phyloP scores from a whole-genome alignment of 352 stramenopile genomes.

The Heterotrichella gracilis region DNA sequence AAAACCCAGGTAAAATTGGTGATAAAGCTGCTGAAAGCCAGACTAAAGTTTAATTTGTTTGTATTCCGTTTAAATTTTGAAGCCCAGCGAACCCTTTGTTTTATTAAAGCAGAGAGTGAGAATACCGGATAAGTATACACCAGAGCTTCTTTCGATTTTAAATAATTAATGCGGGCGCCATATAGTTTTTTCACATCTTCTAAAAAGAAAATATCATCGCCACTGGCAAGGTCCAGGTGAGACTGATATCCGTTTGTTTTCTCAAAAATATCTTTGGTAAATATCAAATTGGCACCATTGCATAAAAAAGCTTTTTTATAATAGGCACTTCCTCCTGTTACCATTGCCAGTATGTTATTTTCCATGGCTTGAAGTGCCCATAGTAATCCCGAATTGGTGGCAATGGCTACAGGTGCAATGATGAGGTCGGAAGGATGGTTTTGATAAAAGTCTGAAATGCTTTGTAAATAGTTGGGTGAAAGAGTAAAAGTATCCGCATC shows the following conservation, averaged over 20 bases:
- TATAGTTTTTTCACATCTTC: neutral
- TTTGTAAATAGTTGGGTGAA: neutral
- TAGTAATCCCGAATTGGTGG: neutral
- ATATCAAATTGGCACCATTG: neutral
- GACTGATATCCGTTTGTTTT: neutral
- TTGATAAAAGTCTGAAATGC: slow-evolving; percentile 2
- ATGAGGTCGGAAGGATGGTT: neutral
- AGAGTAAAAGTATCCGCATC: neutral
- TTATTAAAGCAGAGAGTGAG: neutral
- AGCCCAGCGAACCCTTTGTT: neutral
- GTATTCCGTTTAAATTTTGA: neutral
- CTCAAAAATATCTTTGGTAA: neutral
- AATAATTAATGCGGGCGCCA: neutral
- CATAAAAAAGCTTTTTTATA: neutral
- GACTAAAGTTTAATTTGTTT: neutral
- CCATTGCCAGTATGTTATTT: neutral
- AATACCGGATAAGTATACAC: neutral
- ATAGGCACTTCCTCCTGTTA: neutral
- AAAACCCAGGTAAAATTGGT: neutral
- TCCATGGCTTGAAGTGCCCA: neutral
- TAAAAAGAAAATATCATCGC: neutral
- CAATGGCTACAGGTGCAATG: neutral
- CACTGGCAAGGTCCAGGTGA: neutral
- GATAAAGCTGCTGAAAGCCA: neutral
- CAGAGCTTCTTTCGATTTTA: neutral